Conservation (phyloP, 208 protist genomes). For the Angomonas desouzai region DNA sequence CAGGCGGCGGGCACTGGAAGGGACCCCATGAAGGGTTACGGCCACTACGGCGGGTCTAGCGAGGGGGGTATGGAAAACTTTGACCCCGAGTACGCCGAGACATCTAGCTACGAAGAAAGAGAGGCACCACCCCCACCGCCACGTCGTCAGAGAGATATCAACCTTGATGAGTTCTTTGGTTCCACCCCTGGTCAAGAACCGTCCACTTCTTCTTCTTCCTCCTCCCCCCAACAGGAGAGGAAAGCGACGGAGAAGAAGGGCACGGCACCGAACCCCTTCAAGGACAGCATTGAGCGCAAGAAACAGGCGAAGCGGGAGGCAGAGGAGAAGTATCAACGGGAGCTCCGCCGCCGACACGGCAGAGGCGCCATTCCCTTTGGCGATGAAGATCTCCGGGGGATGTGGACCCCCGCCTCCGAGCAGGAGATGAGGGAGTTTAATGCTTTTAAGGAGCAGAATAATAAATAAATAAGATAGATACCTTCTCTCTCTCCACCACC, state of each 20-base stretch:
- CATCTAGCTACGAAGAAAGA: neutral
- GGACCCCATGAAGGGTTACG: constrained; percentile 27
- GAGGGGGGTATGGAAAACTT: constrained; percentile 44
- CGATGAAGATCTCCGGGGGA: constrained; percentile 59
- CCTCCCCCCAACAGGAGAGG: constrained; percentile 17
- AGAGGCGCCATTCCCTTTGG: constrained; percentile 68
- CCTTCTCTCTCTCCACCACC: too few species aligned
- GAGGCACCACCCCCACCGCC: constrained; percentile 14
- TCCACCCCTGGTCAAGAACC: neutral
- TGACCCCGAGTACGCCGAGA: constrained; percentile 30
- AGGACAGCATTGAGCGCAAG: constrained; percentile 21
- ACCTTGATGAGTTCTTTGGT: neutral
- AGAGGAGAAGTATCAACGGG: constrained; percentile 69
- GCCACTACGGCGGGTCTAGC: constrained; percentile 44
- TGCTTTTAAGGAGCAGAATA: neutral
- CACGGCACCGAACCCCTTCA: neutral
- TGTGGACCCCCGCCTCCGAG: constrained; percentile 52
- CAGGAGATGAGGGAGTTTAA: neutral
- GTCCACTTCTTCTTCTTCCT: neutral
- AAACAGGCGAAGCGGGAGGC: constrained; percentile 52
- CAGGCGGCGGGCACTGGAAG: constrained; percentile 27
- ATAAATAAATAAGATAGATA: too few species aligned
- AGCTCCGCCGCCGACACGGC: constrained; percentile 69
- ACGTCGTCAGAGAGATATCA: neutral
- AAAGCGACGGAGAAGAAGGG: constrained; percentile 10